These are phyloP conservation scores for Salvia miltiorrhiza DNA, from an alignment of 257 asterid genomes.

Conservation along the genomic window DNA sequence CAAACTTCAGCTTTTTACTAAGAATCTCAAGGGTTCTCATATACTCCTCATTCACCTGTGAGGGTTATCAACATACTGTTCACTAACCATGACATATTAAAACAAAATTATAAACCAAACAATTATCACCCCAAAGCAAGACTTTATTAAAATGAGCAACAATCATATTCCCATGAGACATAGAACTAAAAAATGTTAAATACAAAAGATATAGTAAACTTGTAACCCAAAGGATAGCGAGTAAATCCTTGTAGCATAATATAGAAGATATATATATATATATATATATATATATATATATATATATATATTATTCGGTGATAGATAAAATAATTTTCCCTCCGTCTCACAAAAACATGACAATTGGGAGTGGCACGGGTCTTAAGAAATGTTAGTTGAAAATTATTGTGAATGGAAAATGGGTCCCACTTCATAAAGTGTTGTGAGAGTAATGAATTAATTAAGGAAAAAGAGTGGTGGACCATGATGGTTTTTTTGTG, in stretches of 20 bases:
- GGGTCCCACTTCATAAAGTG: too few relatives aligned
- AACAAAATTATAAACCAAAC: conserved; percentile 5
- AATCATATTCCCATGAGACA: background rate
- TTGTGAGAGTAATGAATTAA: too few relatives aligned
- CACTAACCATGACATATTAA: conserved; percentile 18
- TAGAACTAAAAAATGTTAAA: conserved; percentile 1
- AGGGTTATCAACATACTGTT: conserved; percentile 22
- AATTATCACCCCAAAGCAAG: conserved; percentile 1
- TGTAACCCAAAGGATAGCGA: conserved; percentile 11
- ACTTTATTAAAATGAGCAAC: conserved; percentile 12
- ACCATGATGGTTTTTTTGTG: too few relatives aligned
- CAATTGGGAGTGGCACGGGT: too few relatives aligned
- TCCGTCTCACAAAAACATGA: too few relatives aligned
- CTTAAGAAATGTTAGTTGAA: too few relatives aligned
- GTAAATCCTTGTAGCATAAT: background rate
- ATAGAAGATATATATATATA: conserved; percentile 6
- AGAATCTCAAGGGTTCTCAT: conserved; percentile 84
- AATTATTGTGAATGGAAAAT: too few relatives aligned
- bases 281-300: too few relatives aligned
- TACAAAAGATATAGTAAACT: conserved; percentile 7
- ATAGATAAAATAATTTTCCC: background rate
- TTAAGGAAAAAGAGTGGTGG: too few relatives aligned
- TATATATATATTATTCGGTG: too few relatives aligned
- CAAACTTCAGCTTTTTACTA: conserved; percentile 84
- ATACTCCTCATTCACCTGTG: conserved; percentile 91